phyloP scores from a whole-genome alignment of 2,329 filamentous ascomycete species.

The Scopulariopsis brevicaulis region DNA sequence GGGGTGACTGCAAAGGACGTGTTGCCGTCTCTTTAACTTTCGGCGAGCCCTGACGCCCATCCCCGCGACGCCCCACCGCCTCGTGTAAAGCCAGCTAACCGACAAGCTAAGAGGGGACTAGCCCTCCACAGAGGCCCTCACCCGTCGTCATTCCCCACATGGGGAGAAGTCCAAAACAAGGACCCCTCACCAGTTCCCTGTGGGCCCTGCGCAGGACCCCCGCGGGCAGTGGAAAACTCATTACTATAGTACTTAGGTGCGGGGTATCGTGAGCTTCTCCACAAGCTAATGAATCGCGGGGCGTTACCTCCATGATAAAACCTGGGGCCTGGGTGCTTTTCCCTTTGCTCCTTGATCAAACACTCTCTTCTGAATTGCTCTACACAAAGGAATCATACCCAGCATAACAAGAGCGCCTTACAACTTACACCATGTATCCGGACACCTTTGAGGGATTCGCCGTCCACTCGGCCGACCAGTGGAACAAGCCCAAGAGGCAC shows the following conservation, averaged over 20 bases:
- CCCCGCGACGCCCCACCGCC: neutral
- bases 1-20: neutral
- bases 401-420: neutral
- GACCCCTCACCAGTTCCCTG: neutral
- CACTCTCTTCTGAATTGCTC: neutral
- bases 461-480: conserved; percentile 7
- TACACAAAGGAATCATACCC: neutral
- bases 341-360: neutral
- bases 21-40: neutral
- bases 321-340: neutral
- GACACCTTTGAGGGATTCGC: conserved; percentile 18
- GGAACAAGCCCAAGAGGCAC: conserved; percentile 9
- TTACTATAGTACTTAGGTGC: neutral
- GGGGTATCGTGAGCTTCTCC: neutral
- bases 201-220: neutral
- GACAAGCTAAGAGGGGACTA: neutral
- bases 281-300: neutral
- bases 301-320: neutral
- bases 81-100: neutral
- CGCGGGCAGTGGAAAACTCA: neutral
- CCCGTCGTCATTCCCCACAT: neutral
- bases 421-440: conserved; percentile 7
- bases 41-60: neutral
- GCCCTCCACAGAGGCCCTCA: neutral
- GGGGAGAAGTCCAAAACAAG: neutral